Conservation (phyloP, 2,329 filamentous ascomycete genomes). For the Cladosporium phlei region DNA sequence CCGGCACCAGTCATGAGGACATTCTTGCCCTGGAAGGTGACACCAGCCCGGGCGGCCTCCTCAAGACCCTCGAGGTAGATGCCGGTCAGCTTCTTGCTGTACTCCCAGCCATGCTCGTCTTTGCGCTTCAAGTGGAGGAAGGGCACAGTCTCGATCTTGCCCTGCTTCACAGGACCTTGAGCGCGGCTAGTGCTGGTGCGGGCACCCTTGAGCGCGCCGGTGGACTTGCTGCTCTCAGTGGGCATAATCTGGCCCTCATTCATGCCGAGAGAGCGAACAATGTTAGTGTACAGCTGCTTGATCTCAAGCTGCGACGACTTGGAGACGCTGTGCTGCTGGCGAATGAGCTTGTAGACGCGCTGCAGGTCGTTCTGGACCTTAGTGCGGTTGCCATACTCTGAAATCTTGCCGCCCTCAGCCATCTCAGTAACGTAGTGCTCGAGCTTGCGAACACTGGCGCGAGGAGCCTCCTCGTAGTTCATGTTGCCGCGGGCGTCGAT, state of each 20-base stretch:
- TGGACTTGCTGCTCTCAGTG: slow-evolving; percentile 69
- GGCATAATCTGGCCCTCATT: slow-evolving; percentile 97
- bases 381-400: slow-evolving; percentile 94
- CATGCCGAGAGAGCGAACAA: slow-evolving; percentile 91
- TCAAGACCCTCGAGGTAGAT: slow-evolving; percentile 89
- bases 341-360: slow-evolving; percentile 96
- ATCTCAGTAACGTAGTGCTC: slow-evolving; percentile 98
- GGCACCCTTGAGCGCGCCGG: slow-evolving; percentile 52
- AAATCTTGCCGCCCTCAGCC: slow-evolving; percentile 97
- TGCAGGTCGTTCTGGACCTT: slow-evolving; percentile 96
- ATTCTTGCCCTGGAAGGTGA: slow-evolving; percentile 92
- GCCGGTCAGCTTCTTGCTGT: slow-evolving; percentile 96
- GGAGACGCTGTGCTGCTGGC: slow-evolving; percentile 95
- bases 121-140: slow-evolving; percentile 97
- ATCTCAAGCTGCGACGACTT: slow-evolving; percentile 96
- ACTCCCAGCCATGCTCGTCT: slow-evolving; percentile 91
- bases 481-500: slow-evolving; percentile 89
- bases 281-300: slow-evolving; percentile 89
- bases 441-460: slow-evolving; percentile 86
- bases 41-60: slow-evolving; percentile 77
- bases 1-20: slow-evolving; percentile 97
- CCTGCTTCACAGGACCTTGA: slow-evolving; percentile 60
- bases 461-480: slow-evolving; percentile 81
- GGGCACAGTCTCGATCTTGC: slow-evolving; percentile 94
- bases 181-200: slow-evolving; percentile 53